Percentiles rank a stretch among this genome's conserved stretches.
Conservation (phyloP, 129 eudicot genomes). For the Heracleum sosnowskyi region DNA sequence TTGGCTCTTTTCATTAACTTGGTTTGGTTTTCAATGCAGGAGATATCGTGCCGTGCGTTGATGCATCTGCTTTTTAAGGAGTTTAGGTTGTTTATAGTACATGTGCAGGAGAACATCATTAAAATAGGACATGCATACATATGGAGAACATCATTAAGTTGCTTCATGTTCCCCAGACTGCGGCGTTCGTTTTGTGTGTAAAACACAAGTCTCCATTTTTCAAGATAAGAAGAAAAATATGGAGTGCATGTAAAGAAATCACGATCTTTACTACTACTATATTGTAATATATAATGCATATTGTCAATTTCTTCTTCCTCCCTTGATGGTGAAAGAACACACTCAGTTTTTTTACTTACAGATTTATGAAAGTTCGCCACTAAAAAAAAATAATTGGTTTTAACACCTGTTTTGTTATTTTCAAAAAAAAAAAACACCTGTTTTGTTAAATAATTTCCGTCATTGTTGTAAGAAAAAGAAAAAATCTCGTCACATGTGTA, state of each 20-base stretch:
- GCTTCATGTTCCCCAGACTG: background rate
- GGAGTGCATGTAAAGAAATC: background rate
- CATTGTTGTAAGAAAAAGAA: too few species aligned
- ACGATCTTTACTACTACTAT: background rate
- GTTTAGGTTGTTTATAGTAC: background rate
- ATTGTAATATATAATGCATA: background rate
- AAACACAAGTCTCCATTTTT: background rate
- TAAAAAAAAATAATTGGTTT: too few species aligned
- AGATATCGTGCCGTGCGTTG: background rate
- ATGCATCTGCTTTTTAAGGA: background rate
- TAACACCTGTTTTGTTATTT: too few species aligned
- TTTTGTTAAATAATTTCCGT: too few species aligned
- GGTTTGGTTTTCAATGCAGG: conserved; percentile 12
- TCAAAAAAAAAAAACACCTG: too few species aligned
- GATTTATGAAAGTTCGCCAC: too few species aligned
- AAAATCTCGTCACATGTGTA: too few species aligned
- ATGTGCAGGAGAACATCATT: background rate
- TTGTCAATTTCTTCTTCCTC: background rate
- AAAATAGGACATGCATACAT: background rate
- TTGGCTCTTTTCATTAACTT: background rate
- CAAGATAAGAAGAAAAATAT: background rate
- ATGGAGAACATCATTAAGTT: background rate
- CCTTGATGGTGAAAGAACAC: background rate
- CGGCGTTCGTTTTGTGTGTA: background rate
- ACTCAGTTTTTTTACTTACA: background rate